Conservation (phyloP, 2,329 filamentous ascomycete species). For the Cordyceps militaris region DNA sequence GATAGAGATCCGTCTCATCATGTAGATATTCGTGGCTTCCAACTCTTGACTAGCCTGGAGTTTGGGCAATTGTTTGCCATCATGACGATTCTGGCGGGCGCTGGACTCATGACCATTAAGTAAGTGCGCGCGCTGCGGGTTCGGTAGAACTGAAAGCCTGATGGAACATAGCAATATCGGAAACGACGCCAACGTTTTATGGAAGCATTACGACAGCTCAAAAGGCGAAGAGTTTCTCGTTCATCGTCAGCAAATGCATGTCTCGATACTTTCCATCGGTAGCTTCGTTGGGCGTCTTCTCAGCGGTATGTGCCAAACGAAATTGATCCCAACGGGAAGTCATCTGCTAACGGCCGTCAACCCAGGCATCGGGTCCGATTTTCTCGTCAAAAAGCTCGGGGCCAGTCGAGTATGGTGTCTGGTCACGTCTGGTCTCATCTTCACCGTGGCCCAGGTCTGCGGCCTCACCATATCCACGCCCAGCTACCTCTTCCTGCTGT, state of each 20-base stretch:
- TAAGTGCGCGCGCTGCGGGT: constrained; percentile 38
- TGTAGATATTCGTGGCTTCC: constrained; percentile 84
- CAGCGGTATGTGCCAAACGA: constrained; percentile 49
- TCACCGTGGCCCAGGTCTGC: constrained; percentile 69
- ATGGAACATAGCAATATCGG: constrained; percentile 71
- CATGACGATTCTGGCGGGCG: constrained; percentile 84
- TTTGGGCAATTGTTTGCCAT: constrained; percentile 90
- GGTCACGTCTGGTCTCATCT: constrained; percentile 68
- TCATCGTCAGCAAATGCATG: constrained; percentile 79
- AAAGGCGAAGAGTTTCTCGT: constrained; percentile 69
- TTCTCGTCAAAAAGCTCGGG: constrained; percentile 73
- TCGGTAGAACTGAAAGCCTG: constrained; percentile 1
- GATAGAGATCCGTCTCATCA: constrained; percentile 68
- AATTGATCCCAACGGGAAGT: too few species aligned
- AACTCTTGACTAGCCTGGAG: constrained; percentile 62
- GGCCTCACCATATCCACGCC: constrained; percentile 73
- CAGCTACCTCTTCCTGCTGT: constrained; percentile 68
- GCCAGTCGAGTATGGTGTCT: constrained; percentile 89
- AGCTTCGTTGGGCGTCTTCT: constrained; percentile 77
- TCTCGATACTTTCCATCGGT: constrained; percentile 84
- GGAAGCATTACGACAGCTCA: constrained; percentile 74
- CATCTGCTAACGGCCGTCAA: too few species aligned
- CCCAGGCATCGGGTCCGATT: constrained; percentile 78
- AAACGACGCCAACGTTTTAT: constrained; percentile 79
- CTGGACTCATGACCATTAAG: constrained; percentile 99